These are phyloP conservation scores for Eimeria mitis DNA, from an alignment of 169 alveolate genomes.

Conservation along the genomic window DNA sequence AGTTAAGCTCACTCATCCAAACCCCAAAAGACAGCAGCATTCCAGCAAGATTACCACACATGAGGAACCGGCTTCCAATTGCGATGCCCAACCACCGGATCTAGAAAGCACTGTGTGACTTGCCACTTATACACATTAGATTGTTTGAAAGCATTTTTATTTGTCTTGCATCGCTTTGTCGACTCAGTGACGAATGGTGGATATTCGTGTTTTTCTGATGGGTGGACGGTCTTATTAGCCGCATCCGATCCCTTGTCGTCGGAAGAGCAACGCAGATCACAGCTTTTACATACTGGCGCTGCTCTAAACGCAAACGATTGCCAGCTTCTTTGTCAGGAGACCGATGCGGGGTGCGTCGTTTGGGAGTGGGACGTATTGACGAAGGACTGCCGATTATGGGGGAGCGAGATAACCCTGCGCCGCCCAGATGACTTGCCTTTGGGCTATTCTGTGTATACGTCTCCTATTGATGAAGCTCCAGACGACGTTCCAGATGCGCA, in stretches of 20 bases:
- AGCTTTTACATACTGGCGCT: neutral
- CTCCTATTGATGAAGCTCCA: constrained; percentile 8
- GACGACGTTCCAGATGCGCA: neutral
- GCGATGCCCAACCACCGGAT: neutral
- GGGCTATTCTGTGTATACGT: constrained; percentile 25
- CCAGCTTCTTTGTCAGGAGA: constrained; percentile 32
- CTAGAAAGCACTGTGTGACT: neutral
- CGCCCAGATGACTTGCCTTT: constrained; percentile 2
- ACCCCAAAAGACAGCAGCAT: neutral
- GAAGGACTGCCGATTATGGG: constrained; percentile 24
- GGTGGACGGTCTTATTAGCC: constrained; percentile 5
- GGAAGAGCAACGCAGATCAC: neutral
- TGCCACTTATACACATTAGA: neutral
- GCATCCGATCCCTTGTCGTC: neutral
- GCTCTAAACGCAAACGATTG: constrained; percentile 9
- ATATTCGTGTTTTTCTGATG: constrained; percentile 44
- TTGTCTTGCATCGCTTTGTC: neutral
- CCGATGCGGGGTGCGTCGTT: constrained; percentile 10
- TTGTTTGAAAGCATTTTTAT: neutral
- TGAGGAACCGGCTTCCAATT: neutral
- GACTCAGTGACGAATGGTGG: constrained; percentile 43
- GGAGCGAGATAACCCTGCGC: neutral
- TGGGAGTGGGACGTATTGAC: constrained; percentile 46
- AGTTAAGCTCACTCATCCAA: neutral
- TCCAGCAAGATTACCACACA: neutral